Evolutionary conservation across 2,329 filamentous ascomycete genomes (phyloP).

Genomic region (Knufia petricola): DNA sequence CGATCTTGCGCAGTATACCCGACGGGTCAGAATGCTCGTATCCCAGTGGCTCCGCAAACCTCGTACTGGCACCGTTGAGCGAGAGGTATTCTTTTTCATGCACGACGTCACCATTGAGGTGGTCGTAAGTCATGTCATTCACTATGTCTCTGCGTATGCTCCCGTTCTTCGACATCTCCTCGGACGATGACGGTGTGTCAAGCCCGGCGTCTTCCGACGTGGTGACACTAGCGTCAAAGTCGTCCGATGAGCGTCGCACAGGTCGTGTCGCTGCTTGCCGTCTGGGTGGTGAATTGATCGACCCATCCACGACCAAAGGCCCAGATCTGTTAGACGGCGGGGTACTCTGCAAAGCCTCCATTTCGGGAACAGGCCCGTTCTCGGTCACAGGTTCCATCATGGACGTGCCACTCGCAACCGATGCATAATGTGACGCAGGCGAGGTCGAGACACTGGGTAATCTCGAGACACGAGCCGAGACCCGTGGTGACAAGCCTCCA

Average conservation of each 20-base stretch:
- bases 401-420: not conserved
- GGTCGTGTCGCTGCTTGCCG: constrained; percentile 29
- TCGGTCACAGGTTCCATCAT: not conserved
- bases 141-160: not conserved
- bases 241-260: constrained; percentile 22
- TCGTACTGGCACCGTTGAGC: not conserved
- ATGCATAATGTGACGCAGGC: constrained; percentile 6
- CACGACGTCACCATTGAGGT: constrained; percentile 2
- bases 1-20: not conserved
- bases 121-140: not conserved
- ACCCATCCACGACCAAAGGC: constrained; percentile 40
- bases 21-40: constrained; percentile 1
- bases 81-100: constrained; percentile 7
- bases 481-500: constrained; percentile 28
- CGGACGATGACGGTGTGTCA: constrained; percentile 24
- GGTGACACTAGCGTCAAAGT: constrained; percentile 32
- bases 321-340: constrained; percentile 25
- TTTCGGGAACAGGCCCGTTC: constrained; percentile 1
- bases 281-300: constrained; percentile 22
- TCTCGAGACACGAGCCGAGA: constrained; percentile 14
- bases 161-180: constrained; percentile 21
- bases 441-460: constrained; percentile 5
- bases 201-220: constrained; percentile 30
- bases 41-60: not conserved
- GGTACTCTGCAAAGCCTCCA: constrained; percentile 1